Conservation (phyloP, 441 rosid genomes). For the Jatropha multifida region DNA sequence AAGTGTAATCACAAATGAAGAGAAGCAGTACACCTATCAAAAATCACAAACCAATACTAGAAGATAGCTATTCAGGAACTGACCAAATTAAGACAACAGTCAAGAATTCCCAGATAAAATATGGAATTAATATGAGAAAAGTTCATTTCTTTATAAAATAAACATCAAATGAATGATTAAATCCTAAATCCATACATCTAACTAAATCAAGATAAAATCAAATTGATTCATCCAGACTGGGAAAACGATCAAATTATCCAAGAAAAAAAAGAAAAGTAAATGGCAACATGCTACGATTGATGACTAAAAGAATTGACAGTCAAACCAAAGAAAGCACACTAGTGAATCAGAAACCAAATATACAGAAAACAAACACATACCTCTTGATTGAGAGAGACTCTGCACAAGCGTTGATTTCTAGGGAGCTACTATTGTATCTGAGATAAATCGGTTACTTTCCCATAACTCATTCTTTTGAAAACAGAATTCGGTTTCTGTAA, state of each 20-base stretch:
- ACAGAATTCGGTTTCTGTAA: too few relatives aligned
- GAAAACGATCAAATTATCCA: not conserved
- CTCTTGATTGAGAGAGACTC: not conserved
- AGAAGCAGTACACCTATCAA: slow-evolving; percentile 1
- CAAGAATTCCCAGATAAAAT: not conserved
- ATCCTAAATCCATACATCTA: not conserved
- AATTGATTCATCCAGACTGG: not conserved
- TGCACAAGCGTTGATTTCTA: not conserved
- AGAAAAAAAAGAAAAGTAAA: not conserved
- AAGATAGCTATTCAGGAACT: not conserved
- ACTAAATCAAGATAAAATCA: not conserved
- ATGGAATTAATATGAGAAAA: not conserved
- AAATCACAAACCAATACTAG: slow-evolving; percentile 4
- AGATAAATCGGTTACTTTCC: not conserved
- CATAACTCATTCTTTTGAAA: too few relatives aligned
- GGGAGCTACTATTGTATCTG: too few relatives aligned
- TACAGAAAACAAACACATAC: not conserved
- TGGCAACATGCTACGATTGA: not conserved
- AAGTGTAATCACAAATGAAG: not conserved
- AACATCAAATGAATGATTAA: not conserved
- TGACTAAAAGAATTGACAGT: not conserved
- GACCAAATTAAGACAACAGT: not conserved
- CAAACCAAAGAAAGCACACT: not conserved
- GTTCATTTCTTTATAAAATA: too few relatives aligned
- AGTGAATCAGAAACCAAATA: not conserved